These are phyloP conservation scores for Botryotinia globosa DNA, from an alignment of 2,329 filamentous ascomycete genomes.

Conservation along the genomic window DNA sequence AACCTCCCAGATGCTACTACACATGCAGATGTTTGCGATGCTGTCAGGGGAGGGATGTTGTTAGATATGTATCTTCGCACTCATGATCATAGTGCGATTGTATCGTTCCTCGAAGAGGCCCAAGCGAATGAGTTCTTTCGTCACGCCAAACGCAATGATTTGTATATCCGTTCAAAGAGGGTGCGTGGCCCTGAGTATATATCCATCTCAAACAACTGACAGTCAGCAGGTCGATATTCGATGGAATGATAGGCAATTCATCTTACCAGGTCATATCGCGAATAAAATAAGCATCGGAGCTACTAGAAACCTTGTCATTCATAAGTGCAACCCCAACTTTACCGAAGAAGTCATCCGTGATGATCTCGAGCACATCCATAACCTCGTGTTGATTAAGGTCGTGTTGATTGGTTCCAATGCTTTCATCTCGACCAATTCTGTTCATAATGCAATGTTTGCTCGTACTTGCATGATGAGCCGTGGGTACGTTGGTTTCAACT, in stretches of 20 bases:
- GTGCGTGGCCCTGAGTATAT: constrained; percentile 45
- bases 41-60: constrained; percentile 67
- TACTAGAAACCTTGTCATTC: constrained; percentile 71
- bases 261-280: constrained; percentile 59
- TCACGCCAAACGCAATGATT: constrained; percentile 60
- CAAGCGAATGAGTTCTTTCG: constrained; percentile 64
- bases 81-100: constrained; percentile 57
- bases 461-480: constrained; percentile 72
- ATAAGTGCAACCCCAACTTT: constrained; percentile 54
- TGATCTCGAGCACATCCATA: constrained; percentile 80
- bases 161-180: constrained; percentile 67
- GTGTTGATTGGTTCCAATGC: constrained; percentile 57
- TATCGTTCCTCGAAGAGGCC: constrained; percentile 67
- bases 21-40: constrained; percentile 61
- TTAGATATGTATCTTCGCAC: constrained; percentile 64
- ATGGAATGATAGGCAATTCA: constrained; percentile 71
- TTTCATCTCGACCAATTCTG: constrained; percentile 72
- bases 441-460: constrained; percentile 72
- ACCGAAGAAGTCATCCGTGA: constrained; percentile 64
- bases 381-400: constrained; percentile 67
- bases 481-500: constrained; percentile 21
- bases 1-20: constrained; percentile 62
- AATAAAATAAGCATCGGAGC: constrained; percentile 64
- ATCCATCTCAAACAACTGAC: neutral
- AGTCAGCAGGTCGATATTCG: constrained; percentile 57